These are phyloP conservation scores for Paramyrothecium sp. DNA, from an alignment of 2,329 filamentous ascomycete genomes.

Conservation along the genomic window DNA sequence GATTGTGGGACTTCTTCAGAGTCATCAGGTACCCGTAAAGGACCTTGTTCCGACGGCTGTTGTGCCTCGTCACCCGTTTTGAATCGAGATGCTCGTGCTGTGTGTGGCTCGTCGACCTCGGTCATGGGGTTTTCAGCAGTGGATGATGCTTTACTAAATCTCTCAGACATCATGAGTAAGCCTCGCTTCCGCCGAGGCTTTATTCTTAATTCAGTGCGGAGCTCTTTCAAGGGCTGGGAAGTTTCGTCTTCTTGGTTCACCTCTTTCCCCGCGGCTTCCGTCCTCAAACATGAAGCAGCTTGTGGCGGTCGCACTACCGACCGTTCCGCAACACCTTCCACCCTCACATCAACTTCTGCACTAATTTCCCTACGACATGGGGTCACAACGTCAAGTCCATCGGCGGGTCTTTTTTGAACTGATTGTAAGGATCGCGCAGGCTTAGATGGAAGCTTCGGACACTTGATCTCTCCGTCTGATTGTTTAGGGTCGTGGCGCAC, in stretches of 20 bases:
- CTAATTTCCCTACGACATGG: too few species aligned
- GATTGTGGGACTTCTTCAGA: neutral
- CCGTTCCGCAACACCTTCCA: too few species aligned
- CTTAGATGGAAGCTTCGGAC: too few species aligned
- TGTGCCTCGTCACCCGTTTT: too few species aligned
- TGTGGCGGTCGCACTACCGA: too few species aligned
- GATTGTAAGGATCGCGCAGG: too few species aligned
- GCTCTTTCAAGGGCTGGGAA: neutral
- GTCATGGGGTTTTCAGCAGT: neutral
- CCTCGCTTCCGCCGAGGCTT: constrained; percentile 46
- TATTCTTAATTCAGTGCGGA: constrained; percentile 43
- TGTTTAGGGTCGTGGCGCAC: neutral
- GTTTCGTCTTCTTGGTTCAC: neutral
- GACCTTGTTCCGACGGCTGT: too few species aligned
- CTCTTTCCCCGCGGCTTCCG: neutral
- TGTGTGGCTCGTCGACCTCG: neutral
- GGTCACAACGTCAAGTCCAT: too few species aligned
- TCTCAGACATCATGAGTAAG: constrained; percentile 43
- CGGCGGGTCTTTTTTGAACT: too few species aligned
- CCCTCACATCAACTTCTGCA: too few species aligned
- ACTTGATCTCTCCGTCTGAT: neutral
- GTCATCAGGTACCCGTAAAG: too few species aligned
- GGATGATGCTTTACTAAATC: neutral
- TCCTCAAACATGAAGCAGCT: too few species aligned
- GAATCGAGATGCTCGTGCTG: neutral